phyloP scores from a whole-genome alignment of 257 asterid species.

The Forsythia suspensa region DNA sequence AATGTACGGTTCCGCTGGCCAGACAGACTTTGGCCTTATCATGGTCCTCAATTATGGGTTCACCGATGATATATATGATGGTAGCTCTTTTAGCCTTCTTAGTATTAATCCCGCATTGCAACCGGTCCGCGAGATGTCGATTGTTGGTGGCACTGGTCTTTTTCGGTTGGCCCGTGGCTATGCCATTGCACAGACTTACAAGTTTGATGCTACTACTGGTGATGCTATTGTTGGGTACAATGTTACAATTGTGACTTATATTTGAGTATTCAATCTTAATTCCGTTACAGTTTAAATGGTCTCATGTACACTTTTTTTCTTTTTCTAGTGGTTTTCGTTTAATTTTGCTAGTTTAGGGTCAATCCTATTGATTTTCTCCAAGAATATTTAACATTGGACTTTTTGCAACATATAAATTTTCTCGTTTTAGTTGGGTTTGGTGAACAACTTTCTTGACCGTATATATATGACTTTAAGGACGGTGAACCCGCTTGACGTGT shows the following conservation, averaged over 20 bases:
- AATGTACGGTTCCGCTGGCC: constrained; percentile 69
- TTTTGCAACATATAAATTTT: background rate
- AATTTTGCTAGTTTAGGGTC: background rate
- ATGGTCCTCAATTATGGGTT: constrained; percentile 66
- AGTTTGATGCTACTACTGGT: constrained; percentile 37
- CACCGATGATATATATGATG: constrained; percentile 58
- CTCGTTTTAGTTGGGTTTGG: constrained; percentile 16
- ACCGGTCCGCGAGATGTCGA: constrained; percentile 69
- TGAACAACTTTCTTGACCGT: constrained; percentile 15
- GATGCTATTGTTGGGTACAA: constrained; percentile 74
- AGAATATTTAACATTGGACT: background rate
- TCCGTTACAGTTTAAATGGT: no score
- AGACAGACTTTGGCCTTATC: constrained; percentile 52
- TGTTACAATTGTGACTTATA: constrained; percentile 49
- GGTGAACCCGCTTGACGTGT: no score
- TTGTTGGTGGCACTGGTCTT: constrained; percentile 85
- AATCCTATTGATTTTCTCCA: background rate
- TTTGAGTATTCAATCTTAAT: constrained; percentile 14
- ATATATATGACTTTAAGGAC: no score
- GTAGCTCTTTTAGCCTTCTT: constrained; percentile 74
- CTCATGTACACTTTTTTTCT: background rate
- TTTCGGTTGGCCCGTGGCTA: constrained; percentile 77
- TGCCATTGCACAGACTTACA: constrained; percentile 59
- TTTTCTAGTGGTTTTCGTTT: background rate
- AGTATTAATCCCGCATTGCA: constrained; percentile 46